Evolutionary conservation across 805 yeast species (phyloP).

Genomic region (Starmerella apis): DNA sequence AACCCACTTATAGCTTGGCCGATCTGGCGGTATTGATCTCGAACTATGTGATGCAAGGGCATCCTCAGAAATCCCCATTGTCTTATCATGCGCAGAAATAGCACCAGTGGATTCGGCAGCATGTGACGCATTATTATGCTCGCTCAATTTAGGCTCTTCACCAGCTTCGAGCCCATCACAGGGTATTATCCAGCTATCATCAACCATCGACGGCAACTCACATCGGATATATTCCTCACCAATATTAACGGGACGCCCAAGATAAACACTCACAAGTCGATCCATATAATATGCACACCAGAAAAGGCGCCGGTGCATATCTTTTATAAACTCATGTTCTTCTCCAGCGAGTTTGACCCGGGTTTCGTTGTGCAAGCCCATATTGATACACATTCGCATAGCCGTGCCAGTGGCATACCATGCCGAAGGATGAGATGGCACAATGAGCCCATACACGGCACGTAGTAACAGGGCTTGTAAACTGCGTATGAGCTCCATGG

Average conservation of each 20-base stretch:
- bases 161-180: too few relatives aligned
- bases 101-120: too few relatives aligned
- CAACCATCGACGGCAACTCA: slow-evolving; percentile 60
- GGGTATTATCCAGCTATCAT: slow-evolving; percentile 40
- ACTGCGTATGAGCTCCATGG: slow-evolving; percentile 52
- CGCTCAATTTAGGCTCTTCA: too few relatives aligned
- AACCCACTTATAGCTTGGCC: slow-evolving; percentile 58
- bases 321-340: slow-evolving; percentile 48
- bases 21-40: slow-evolving; percentile 4
- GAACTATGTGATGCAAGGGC: background rate
- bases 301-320: slow-evolving; percentile 63
- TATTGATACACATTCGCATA: slow-evolving; percentile 65
- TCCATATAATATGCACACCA: slow-evolving; percentile 88
- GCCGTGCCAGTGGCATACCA: slow-evolving; percentile 85
- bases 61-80: background rate
- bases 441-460: slow-evolving; percentile 67
- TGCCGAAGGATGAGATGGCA: slow-evolving; percentile 85
- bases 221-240: slow-evolving; percentile 71
- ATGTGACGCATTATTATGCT: too few relatives aligned
- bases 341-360: slow-evolving; percentile 8
- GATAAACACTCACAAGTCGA: slow-evolving; percentile 72
- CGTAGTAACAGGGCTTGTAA: slow-evolving; percentile 61
- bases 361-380: slow-evolving; percentile 69
- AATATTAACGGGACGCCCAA: slow-evolving; percentile 81
- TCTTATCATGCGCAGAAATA: background rate